phyloP scores from a whole-genome alignment of 331 rosid genomes.

The Malus hybrid region DNA sequence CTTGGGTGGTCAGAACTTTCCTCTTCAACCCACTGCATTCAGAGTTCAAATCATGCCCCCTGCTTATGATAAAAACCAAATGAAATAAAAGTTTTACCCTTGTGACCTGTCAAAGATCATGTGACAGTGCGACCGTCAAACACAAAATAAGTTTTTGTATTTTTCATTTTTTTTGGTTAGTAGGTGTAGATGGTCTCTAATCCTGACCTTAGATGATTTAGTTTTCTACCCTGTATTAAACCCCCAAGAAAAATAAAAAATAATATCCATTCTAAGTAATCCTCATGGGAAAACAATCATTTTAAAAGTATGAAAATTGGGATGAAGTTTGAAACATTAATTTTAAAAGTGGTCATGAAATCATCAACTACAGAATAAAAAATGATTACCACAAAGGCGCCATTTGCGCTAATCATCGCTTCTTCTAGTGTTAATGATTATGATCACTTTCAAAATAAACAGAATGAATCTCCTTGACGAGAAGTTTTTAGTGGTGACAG shows the following conservation, averaged over 20 bases:
- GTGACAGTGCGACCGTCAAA: no score
- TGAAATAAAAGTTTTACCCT: no score
- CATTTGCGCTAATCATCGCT: no score
- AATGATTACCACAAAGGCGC: not conserved
- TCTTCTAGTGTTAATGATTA: no score
- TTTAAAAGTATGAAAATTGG: not conserved
- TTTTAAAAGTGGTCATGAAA: not conserved
- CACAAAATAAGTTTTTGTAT: not conserved
- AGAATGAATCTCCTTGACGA: not conserved
- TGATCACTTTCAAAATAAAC: no score
- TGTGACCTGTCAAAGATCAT: not conserved
- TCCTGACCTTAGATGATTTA: not conserved
- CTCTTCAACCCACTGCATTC: no score
- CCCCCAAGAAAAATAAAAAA: not conserved
- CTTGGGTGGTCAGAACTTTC: no score
- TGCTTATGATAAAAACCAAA: no score
- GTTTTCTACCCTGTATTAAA: not conserved
- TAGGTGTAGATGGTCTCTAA: not conserved
- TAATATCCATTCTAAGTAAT: not conserved
- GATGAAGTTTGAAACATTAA: not conserved
- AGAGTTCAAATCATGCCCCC: no score
- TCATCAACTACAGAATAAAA: not conserved
- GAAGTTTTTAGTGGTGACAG: no score
- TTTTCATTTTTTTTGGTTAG: not conserved
- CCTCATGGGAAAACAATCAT: not conserved